Percentiles rank a stretch among this genome's conserved stretches.
Conservation (phyloP, 2,329 filamentous ascomycete genomes). For the Rosellinia necatrix region DNA sequence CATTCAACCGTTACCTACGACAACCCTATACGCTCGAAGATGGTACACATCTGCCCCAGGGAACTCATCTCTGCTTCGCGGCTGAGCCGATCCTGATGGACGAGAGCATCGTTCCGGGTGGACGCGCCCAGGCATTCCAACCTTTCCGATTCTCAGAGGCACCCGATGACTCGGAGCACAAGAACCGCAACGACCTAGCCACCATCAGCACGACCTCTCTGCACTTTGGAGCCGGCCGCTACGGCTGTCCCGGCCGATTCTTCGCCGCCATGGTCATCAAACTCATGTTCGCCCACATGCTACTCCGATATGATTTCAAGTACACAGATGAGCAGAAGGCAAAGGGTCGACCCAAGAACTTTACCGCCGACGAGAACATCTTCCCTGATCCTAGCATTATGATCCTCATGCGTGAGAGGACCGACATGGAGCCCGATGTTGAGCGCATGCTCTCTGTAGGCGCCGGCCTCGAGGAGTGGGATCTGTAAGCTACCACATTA, state of each 20-base stretch:
- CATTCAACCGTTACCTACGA: not conserved
- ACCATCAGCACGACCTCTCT: not conserved
- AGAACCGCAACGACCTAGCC: not conserved
- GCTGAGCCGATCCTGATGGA: not conserved
- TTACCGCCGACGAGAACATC: not conserved
- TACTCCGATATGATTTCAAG: not conserved
- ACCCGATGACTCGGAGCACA: not conserved
- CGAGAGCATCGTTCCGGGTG: not conserved
- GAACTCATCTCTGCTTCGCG: constrained; percentile 10
- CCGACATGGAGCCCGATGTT: not conserved
- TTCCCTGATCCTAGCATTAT: not conserved
- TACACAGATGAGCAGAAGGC: not conserved
- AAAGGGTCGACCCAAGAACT: not conserved
- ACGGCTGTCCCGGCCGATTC: not conserved
- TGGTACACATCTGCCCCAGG: not conserved
- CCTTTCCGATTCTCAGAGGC: not conserved
- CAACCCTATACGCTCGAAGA: not conserved
- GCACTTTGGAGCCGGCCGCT: not conserved
- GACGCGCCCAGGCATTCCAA: not conserved
- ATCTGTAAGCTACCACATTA: no score
- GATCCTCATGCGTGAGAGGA: not conserved
- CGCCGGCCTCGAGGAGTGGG: no score
- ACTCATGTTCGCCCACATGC: not conserved
- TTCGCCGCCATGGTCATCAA: not conserved
- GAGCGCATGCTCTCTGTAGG: no score